Evolutionary conservation across 2,329 filamentous ascomycete genomes (phyloP).

Genomic region (Epichloe gansuensis): DNA sequence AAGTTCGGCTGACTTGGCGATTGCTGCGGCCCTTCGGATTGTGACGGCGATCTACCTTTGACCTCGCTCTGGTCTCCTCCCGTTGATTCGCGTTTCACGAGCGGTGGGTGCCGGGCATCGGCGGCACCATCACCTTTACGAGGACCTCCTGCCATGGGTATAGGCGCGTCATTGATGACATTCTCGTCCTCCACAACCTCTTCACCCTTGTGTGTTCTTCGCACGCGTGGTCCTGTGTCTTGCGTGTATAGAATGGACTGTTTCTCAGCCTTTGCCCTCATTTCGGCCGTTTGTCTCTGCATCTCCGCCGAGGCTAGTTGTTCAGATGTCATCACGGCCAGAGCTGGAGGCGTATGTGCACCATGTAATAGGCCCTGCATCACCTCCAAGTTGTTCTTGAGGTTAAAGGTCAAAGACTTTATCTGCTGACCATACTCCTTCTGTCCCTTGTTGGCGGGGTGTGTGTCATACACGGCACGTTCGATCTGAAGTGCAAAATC

Average conservation of each 20-base stretch:
- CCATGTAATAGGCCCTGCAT: conserved; percentile 63
- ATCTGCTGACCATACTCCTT: conserved; percentile 50
- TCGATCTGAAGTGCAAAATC: conserved; percentile 70
- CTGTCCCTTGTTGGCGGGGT: conserved; percentile 32
- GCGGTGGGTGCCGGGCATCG: conserved; percentile 9
- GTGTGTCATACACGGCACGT: conserved; percentile 49
- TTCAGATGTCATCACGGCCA: conserved; percentile 80
- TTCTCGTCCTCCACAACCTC: conserved; percentile 73
- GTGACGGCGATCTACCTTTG: conserved; percentile 24
- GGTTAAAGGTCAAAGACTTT: conserved; percentile 68
- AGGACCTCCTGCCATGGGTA: conserved; percentile 15
- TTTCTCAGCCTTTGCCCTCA: conserved; percentile 68
- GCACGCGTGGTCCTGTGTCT: conserved; percentile 58
- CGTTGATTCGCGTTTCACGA: conserved; percentile 25
- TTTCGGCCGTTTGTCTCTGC: conserved; percentile 62
- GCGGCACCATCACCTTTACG: conserved; percentile 4
- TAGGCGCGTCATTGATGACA: conserved; percentile 24
- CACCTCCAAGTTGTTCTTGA: conserved; percentile 78
- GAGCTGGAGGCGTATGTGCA: conserved; percentile 56
- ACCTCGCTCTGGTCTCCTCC: conserved; percentile 16
- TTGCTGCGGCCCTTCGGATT: conserved; percentile 32
- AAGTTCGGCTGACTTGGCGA: conserved; percentile 51
- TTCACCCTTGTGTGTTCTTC: conserved; percentile 89
- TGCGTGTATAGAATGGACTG: conserved; percentile 74
- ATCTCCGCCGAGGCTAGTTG: conserved; percentile 88